phyloP scores from a whole-genome alignment of 306 rosid species.

The Trichosanthes truncata region DNA sequence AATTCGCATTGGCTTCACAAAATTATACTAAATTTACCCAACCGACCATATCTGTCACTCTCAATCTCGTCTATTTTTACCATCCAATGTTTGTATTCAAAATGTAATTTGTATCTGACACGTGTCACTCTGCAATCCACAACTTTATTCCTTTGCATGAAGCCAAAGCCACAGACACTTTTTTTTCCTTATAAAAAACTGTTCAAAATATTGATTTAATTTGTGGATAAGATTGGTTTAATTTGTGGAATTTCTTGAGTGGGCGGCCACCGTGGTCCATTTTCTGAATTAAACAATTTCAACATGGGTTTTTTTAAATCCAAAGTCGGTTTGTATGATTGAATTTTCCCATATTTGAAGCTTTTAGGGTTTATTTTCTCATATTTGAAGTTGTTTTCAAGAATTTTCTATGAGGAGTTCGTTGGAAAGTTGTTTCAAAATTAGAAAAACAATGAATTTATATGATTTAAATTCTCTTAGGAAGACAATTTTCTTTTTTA shows the following conservation, averaged over 20 bases:
- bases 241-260: neutral
- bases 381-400: neutral
- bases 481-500: neutral
- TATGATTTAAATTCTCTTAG: neutral
- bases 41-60: neutral
- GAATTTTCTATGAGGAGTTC: neutral
- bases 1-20: neutral
- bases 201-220: neutral
- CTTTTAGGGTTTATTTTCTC: neutral
- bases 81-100: neutral
- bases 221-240: slow-evolving; percentile 4
- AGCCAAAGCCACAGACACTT: neutral
- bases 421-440: neutral
- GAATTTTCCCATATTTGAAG: neutral
- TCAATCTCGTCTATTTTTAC: neutral
- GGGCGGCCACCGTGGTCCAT: slow-evolving; percentile 6
- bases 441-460: neutral
- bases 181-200: neutral
- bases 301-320: neutral
- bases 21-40: neutral
- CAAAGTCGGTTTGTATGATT: neutral
- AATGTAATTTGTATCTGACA: neutral
- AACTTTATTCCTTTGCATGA: neutral
- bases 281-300: neutral
- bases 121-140: neutral